Percentiles rank a stretch among this genome's conserved stretches.
Conservation (phyloP, 208 protist genomes). For the Histomonas meleagridis region DNA sequence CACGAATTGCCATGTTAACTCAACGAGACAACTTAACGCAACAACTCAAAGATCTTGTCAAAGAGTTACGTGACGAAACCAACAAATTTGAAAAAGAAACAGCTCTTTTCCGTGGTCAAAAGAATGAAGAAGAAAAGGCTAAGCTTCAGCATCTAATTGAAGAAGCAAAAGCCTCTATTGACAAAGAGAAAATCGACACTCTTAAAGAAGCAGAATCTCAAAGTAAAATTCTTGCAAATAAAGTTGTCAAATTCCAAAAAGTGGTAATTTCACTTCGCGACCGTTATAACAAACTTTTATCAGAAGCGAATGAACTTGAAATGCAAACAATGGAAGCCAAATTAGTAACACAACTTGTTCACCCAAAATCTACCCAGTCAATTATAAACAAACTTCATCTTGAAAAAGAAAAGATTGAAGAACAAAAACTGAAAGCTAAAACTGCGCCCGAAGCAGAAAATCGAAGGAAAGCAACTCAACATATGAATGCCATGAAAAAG, state of each 20-base stretch:
- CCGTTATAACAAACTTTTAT: background rate
- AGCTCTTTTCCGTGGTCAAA: background rate
- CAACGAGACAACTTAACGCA: background rate
- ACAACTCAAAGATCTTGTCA: background rate
- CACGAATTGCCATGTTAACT: background rate
- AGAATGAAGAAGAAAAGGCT: background rate
- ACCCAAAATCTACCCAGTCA: background rate
- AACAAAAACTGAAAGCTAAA: background rate
- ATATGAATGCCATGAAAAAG: slow-evolving; percentile 31
- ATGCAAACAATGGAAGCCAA: slow-evolving; percentile 23
- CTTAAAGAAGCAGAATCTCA: background rate
- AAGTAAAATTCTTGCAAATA: background rate
- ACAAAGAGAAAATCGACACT: slow-evolving; percentile 14
- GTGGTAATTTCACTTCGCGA: background rate
- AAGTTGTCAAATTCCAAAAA: slow-evolving; percentile 13
- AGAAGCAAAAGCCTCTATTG: background rate
- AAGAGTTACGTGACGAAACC: background rate
- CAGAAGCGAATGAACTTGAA: slow-evolving; percentile 15
- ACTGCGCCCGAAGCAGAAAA: background rate
- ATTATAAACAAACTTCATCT: background rate
- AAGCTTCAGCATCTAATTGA: background rate
- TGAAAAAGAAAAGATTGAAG: background rate
- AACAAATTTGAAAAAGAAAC: background rate
- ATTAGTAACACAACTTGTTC: background rate
- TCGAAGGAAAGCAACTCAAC: background rate